A percentile compares a stretch with the other conserved stretches of the same genome.
Evolutionary conservation across 257 asterid genomes (phyloP).

Genomic region (Avicennia marina): DNA sequence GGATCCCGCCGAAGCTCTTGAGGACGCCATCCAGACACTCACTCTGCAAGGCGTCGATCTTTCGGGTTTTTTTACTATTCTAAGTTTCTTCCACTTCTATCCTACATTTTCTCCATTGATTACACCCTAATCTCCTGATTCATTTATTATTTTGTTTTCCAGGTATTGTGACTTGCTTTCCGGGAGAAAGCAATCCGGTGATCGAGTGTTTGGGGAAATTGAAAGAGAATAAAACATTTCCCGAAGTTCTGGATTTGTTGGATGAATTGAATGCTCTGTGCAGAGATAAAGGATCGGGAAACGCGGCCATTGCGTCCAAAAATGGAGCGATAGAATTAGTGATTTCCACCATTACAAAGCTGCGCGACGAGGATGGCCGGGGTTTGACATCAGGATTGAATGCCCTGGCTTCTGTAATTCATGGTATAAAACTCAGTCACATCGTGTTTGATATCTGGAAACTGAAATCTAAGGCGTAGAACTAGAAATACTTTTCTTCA

Average conservation of each 20-base stretch:
- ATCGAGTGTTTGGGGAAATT: slow-evolving; percentile 59
- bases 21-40: slow-evolving; percentile 84
- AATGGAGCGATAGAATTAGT: slow-evolving; percentile 74
- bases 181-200: slow-evolving; percentile 80
- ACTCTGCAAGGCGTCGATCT: slow-evolving; percentile 94
- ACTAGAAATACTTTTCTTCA: background rate
- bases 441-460: background rate
- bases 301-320: slow-evolving; percentile 66
- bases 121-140: too few relatives aligned
- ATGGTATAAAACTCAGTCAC: slow-evolving; percentile 41
- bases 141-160: background rate
- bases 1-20: slow-evolving; percentile 88
- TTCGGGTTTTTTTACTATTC: slow-evolving; percentile 36
- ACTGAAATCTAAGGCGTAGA: background rate
- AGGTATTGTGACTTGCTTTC: slow-evolving; percentile 77
- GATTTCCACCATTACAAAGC: slow-evolving; percentile 42
- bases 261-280: slow-evolving; percentile 46
- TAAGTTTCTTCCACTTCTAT: too few relatives aligned
- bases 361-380: slow-evolving; percentile 35
- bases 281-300: slow-evolving; percentile 45
- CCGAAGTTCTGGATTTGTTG: slow-evolving; percentile 35
- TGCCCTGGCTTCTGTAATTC: slow-evolving; percentile 65
- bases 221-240: slow-evolving; percentile 30
- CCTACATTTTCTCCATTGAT: too few relatives aligned
- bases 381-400: slow-evolving; percentile 53